Base-by-base conservation (phyloP, 2,329 filamentous ascomycete species). In the Tolypocladium pustulatum region DNA sequence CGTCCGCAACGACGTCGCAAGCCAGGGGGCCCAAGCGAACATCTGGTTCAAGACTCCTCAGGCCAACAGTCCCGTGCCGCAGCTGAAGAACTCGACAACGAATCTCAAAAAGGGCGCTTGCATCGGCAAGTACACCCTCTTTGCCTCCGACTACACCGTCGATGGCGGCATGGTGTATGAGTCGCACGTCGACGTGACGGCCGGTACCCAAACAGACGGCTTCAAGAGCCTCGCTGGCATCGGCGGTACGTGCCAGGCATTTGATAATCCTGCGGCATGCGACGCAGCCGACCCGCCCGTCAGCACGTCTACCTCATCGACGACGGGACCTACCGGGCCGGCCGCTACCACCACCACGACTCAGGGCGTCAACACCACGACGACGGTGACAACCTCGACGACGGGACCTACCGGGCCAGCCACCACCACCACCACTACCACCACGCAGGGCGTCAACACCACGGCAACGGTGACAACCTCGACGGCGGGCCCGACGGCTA, bases 161-260 rank as follows among this genome's bases (percentile, higher is more conserved):
- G 67, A 76, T 2, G 79, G 79, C 0, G 74, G 73, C 3, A 61
- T 75, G 46, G 75, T 75, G 43, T 75, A 74, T 60, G 72, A 79
- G 60, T 73, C 78, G 15, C 74, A 72, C 57, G 67, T 81, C 49
- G 78, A 79, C 57, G 68, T 82, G 49, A 70, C 71, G 25, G 76
- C 73, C 51, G 78, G 70, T 13, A 69, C 70, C 40, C 66, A 73
- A 58, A 68, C 69, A 6, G 80, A 82, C 61, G 70, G 69, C 53
- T 83, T 83, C 70, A 82, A 80, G 64, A 71, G 75, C 32, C 75
- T 75, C 20, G 71, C 73, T 32, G 70, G 71, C 12, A 62, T 83
- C 15, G 74, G 72, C 3, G 76, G 73, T 10, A 75, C 72, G 2
- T 83, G 81, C 61, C 64, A 64, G 6, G 34, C 66, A 7, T 79